phyloP scores from a whole-genome alignment of 805 yeast species.

The Cephaloascus albidus region DNA sequence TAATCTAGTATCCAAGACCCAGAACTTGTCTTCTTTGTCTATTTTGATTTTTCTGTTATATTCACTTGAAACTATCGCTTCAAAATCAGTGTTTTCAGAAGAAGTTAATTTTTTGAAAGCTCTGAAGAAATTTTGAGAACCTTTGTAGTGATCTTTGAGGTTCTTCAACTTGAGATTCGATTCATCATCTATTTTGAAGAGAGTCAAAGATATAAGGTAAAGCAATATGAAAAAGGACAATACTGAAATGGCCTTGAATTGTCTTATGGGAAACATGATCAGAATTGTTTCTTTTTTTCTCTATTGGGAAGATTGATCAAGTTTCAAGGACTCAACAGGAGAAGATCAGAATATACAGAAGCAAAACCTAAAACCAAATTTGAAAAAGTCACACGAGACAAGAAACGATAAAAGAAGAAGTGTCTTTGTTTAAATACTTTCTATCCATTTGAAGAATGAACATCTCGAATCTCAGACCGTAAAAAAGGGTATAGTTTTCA shows the following conservation, averaged over 20 bases:
- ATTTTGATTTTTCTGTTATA: background rate
- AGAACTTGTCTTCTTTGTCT: slow-evolving; percentile 1
- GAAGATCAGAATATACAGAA: background rate
- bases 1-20: background rate
- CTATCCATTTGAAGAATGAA: too few relatives aligned
- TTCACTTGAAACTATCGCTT: background rate
- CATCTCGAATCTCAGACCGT: too few relatives aligned
- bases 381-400: background rate
- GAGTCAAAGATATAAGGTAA: background rate
- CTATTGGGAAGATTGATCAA: background rate
- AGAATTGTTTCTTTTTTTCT: background rate
- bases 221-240: background rate
- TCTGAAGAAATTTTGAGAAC: background rate
- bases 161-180: background rate
- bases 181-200: background rate
- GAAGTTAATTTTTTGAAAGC: background rate
- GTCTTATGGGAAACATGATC: background rate
- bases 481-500: too few relatives aligned
- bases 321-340: background rate
- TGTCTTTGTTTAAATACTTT: background rate
- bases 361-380: background rate
- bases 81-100: background rate
- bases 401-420: background rate
- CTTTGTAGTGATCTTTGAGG: background rate
- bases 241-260: background rate